Evolutionary conservation across 75 land plant species (phyloP).

Genomic region (Picea sitchensis): DNA sequence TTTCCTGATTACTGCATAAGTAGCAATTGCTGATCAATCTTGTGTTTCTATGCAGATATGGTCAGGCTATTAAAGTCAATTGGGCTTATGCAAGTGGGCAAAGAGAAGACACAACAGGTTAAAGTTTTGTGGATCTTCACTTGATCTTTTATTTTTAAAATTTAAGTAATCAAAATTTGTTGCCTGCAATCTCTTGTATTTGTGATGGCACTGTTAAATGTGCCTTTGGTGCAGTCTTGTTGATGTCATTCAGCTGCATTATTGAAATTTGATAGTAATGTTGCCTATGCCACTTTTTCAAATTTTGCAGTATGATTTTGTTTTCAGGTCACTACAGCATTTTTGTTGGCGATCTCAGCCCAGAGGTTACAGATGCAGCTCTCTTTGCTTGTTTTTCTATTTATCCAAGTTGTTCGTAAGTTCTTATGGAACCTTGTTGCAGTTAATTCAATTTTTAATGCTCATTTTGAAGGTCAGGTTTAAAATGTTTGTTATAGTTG

Average conservation of each 20-base stretch:
- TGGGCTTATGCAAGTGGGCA: constrained; percentile 99
- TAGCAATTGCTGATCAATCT: neutral
- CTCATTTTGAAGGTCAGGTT: neutral
- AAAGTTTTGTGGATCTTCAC: neutral
- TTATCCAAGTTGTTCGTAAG: constrained; percentile 95
- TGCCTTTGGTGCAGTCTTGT: neutral
- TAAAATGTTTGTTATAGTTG: neutral
- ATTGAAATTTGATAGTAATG: neutral
- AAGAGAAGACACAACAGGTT: constrained; percentile 98
- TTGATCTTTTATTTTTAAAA: neutral
- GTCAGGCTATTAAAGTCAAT: constrained; percentile 97
- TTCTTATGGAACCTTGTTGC: neutral
- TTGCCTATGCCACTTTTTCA: neutral
- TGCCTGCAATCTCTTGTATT: neutral
- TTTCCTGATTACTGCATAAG: neutral
- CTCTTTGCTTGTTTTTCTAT: constrained; percentile 83
- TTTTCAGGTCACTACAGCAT: constrained; percentile 85
- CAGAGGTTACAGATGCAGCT: constrained; percentile 95
- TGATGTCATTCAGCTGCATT: neutral
- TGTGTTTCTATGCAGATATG: constrained; percentile 57
- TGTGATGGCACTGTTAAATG: neutral
- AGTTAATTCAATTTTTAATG: neutral
- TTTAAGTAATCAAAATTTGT: neutral
- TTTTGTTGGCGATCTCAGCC: constrained; percentile 97
- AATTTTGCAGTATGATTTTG: neutral